Evolutionary conservation across 2,329 filamentous ascomycete genomes (phyloP), one percentile per base, ranked within the genome.

Genomic region (Arthrobotrys sinensis): DNA sequence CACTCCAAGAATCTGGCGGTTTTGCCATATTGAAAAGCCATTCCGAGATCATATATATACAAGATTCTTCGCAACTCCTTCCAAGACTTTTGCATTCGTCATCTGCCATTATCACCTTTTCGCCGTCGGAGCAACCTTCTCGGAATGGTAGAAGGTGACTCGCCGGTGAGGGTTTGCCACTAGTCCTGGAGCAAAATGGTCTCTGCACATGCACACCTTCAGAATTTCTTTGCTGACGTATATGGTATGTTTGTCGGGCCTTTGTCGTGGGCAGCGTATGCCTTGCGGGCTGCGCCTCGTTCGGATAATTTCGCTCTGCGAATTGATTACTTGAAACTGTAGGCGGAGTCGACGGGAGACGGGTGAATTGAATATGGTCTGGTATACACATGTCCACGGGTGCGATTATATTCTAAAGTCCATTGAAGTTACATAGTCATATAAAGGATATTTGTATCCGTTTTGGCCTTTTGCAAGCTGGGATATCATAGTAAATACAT

Each of bases 31-130:
- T 19, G 4, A 16, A 14, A 28, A 11, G 32, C 43, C n/a, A 7
- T 21, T 14, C n/a, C 12, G 8, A 52, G 62, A 52, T 50, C 7
- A 28, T 19, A 10, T 43, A 55, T 67, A 67, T 32, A 67, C 28
- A 55, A n/a, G 19, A 24, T 5, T 28, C 16, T 21, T 36, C 28
- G 11, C 16, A 19, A 14, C 34, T 14, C 36, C 19, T 52, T 52
- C 34, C 38, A 45, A 57, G 34, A 67, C 28, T 38, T 38, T 38
- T 21, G 50, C 46, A 62, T 69, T 77, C 73, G 73, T 77, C 73
- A 77, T 77, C 73, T 60, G 73, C 73, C 73, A 60, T 11, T 34
- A 65, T 76, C 72, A 76, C 24, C 43, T 76, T 60, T 57, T 66
- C 21, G 10, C 34, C 53, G 43, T 14, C 38, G 64, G 46, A 38